Evolutionary conservation across 306 rosid species (phyloP).

Genomic region (Bauhinia variegata): DNA sequence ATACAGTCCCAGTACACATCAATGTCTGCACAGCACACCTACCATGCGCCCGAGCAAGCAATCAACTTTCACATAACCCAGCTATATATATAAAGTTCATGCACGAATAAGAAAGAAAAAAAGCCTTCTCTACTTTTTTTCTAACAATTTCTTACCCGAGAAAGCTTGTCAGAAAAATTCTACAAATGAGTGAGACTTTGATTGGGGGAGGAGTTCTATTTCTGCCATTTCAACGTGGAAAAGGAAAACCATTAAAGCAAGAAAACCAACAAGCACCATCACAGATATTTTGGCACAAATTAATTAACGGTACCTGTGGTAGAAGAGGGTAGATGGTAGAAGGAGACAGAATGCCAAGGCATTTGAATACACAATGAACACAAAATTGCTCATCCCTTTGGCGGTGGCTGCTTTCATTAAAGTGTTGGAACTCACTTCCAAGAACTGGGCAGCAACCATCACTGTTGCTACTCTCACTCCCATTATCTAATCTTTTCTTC

Average conservation of each 20-base stretch:
- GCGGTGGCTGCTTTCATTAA: constrained; percentile 38
- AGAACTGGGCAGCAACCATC: constrained; percentile 40
- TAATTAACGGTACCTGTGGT: too few species aligned
- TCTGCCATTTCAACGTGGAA: constrained; percentile 22
- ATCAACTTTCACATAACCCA: neutral
- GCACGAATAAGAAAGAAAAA: neutral
- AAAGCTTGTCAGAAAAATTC: constrained; percentile 35
- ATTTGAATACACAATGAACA: constrained; percentile 44
- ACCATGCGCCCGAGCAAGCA: neutral
- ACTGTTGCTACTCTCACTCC: constrained; percentile 29
- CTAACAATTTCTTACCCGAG: constrained; percentile 27
- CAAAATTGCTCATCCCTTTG: constrained; percentile 44
- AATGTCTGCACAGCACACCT: constrained; percentile 38
- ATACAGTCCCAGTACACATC: constrained; percentile 39
- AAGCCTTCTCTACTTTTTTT: neutral
- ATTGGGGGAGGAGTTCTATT: constrained; percentile 42
- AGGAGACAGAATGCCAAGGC: constrained; percentile 45
- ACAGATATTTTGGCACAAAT: too few species aligned
- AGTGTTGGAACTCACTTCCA: constrained; percentile 45
- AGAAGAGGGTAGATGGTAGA: constrained; percentile 38
- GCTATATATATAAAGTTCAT: neutral
- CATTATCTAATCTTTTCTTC: too few species aligned
- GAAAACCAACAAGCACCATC: too few species aligned
- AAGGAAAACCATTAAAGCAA: neutral
- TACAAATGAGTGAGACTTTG: constrained; percentile 17